Base-by-base conservation (phyloP, 192 early-diverging fungal species). In the Dissophora ornata region DNA sequence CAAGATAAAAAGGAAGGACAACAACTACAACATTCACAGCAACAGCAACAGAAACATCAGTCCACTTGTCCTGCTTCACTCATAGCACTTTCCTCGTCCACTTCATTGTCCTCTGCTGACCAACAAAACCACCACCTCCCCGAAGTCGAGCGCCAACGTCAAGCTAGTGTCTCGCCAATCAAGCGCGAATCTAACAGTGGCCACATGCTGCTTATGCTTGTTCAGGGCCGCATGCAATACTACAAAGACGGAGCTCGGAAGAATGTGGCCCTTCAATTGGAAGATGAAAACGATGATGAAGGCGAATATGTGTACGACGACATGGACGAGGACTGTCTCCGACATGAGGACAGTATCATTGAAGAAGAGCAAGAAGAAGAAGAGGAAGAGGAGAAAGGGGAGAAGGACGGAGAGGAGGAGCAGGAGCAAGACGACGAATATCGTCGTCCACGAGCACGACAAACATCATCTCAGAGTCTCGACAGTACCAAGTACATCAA, bases 151-250 rank as follows among this genome's bases (percentile, higher is more conserved):
- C 60, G 29, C 4, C 47, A 34, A 12, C 60, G 21, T 2, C 60
- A 40, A n/a, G 30, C 34, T 22, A 21, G 24, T 41, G n/a, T n/a
- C n/a, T 16, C 60, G 21, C 1, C 60, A 40, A n/a, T 48, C 34
- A 28, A 21, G 24, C 48, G n/a, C 19, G 36, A 60, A 29, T 4
- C 45, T 2, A 57, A 25, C 19, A 18, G 33, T 26, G 73, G 73
- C 11, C 59, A 77, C 44, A 77, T 77, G 73, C 51, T 77, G 0
- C 28, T 77, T 45, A 62, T 77, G 50, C 42, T 77, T 16, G 19
- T 13, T 36, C 44, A 50, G 10, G 73, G 73, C 1, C 57, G 40
- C 1, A 62, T 28, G 58, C 58, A 57, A 7, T 77, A 77, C 53
- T 77, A 67, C 44, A 62, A 62, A 36, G 41, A 77, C 47, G 73